These are phyloP conservation scores for Pseudocercospora ulei DNA, from an alignment of 2,329 filamentous ascomycete species.

Conservation along the genomic window DNA sequence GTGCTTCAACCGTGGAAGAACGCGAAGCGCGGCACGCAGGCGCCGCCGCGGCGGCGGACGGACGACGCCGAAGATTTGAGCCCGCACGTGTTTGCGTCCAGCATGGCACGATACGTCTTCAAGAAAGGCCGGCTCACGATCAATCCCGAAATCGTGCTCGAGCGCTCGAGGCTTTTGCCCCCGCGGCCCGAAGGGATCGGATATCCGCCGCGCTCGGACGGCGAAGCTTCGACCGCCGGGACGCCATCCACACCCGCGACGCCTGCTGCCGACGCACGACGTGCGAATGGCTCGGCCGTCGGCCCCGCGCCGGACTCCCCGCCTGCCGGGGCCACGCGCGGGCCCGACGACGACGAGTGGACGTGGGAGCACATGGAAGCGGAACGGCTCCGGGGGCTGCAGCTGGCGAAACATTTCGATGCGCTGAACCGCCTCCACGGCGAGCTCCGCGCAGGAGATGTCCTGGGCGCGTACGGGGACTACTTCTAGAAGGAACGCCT, in stretches of 20 bases:
- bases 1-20: constrained; percentile 42
- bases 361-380: constrained; percentile 53
- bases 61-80: constrained; percentile 34
- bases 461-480: constrained; percentile 37
- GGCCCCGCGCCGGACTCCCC: constrained; percentile 27
- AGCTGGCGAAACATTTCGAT: constrained; percentile 48
- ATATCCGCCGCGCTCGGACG: constrained; percentile 28
- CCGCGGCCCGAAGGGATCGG: constrained; percentile 52
- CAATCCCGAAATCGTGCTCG: constrained; percentile 65
- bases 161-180: constrained; percentile 64
- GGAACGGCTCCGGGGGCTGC: constrained; percentile 48
- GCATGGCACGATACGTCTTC: constrained; percentile 44
- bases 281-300: constrained; percentile 23
- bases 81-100: constrained; percentile 43
- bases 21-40: constrained; percentile 20
- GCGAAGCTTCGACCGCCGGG: constrained; percentile 14
- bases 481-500: too few relatives aligned
- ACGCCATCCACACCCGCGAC: constrained; percentile 27
- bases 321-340: constrained; percentile 19
- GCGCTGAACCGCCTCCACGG: constrained; percentile 47
- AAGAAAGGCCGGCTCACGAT: constrained; percentile 62
- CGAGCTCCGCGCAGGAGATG: constrained; percentile 42
- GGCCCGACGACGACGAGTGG: constrained; percentile 40
- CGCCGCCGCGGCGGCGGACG: constrained; percentile 20
- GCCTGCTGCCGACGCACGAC: constrained; percentile 20